Base-by-base conservation (phyloP, 345 rosid genomes). In the Melaleuca quinquenervia region DNA sequence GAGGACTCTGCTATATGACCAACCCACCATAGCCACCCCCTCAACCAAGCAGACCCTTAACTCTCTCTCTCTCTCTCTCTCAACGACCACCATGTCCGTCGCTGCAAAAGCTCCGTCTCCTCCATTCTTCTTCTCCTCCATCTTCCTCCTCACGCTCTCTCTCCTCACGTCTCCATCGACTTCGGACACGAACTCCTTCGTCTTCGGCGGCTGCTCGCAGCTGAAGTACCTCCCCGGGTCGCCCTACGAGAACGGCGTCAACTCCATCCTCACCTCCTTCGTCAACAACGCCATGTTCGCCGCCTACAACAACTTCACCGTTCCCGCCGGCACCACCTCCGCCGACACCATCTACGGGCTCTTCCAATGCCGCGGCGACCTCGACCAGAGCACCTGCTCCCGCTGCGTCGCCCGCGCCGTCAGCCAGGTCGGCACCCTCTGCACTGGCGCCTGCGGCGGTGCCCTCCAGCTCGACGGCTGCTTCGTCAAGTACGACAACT, bases 291-390 rank as follows among this genome's bases (percentile, higher is more conserved):
- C 98, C 90, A 89, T 86, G 64, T 84, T 82, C 87, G 86, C 89
- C 87, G 6, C 85, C 58, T 87, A 87, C 87, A 82, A 75, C 55
- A 88, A 91, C 87, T 96, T 92, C 92, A 92, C 87, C 89, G 91
- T 92, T 93, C 89, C 90, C 86, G 93, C 96, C 56, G 87, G 92
- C 76, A 90, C 90, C 13, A 84, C 91, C 53, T 86, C 94, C 45
- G 62, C 85, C 85, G 94, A 93, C 85, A 90, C 93, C 29, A 86
- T 95, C 50, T 93, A 91, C 88, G 98, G 98, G 22, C 90, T 96
- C 7, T 97, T 87, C 91, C 99, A 97, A 90, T 97, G 99, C 88
- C 96, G 98, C 0, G 98, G 95, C 0, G 98, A 97, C 95, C 95
- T 96, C 62, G 90, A 84, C 88, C 83, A 85, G 85, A 89, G 88